A percentile compares a stretch with the other conserved stretches of the same genome.
Evolutionary conservation across 495 filamentous ascomycete species (phyloP).

Genomic region (Lepidopterella palustris): DNA sequence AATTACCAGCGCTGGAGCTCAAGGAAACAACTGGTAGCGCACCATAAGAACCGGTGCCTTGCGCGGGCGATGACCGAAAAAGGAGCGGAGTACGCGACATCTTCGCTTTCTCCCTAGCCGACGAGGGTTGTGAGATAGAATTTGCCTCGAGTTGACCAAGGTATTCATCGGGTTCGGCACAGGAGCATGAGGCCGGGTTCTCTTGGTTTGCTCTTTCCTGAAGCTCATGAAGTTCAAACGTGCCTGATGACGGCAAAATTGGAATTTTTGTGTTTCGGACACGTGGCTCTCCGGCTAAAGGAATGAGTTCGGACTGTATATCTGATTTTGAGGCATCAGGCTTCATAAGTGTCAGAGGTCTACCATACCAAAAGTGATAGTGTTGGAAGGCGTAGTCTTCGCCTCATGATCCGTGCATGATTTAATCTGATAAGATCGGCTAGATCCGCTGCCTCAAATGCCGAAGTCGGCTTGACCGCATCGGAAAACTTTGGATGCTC

Average conservation of each 20-base stretch:
- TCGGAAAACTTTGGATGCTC: too few species aligned
- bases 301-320: background rate
- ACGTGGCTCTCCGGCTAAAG: background rate
- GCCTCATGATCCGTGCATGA: background rate
- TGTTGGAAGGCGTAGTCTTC: background rate
- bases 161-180: conserved; percentile 14
- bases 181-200: background rate
- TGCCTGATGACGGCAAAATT: background rate
- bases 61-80: conserved; percentile 27
- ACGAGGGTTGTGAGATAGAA: background rate
- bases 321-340: background rate
- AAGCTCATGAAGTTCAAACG: conserved; percentile 22
- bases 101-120: background rate
- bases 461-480: too few species aligned
- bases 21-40: conserved; percentile 24
- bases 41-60: conserved; percentile 30
- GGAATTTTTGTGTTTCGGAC: background rate
- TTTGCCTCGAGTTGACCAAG: background rate
- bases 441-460: background rate
- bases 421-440: background rate
- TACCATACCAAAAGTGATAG: background rate
- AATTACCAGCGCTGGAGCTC: conserved; percentile 20
- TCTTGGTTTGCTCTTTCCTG: conserved; percentile 18
- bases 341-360: background rate
- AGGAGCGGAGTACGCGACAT: conserved; percentile 30